Percentiles rank a stretch among this genome's conserved stretches.
Conservation (phyloP, 169 alveolate species). For the Cryptosporidium ryanae region DNA sequence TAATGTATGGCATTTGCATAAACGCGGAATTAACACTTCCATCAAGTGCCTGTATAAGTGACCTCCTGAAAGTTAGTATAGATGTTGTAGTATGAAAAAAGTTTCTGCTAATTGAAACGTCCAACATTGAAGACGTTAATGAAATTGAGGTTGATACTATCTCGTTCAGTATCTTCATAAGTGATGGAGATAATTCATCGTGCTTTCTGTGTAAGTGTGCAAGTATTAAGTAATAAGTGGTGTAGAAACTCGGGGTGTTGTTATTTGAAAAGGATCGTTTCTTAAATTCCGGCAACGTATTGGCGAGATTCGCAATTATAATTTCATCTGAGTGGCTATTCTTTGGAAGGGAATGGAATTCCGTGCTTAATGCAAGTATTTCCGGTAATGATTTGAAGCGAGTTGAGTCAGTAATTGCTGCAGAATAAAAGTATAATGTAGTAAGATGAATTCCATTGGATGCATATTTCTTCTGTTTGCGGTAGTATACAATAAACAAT, state of each 20-base stretch:
- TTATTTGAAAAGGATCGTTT: conserved; percentile 35
- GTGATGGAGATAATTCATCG: conserved; percentile 24
- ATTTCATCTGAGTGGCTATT: conserved; percentile 23
- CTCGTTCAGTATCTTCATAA: conserved; percentile 12
- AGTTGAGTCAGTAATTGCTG: conserved; percentile 58
- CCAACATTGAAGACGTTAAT: conserved; percentile 49
- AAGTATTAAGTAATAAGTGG: conserved; percentile 29
- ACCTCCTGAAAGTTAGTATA: conserved; percentile 87
- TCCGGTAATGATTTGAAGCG: conserved; percentile 56
- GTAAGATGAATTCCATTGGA: conserved; percentile 54
- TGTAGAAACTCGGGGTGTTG: conserved; percentile 25
- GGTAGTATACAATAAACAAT: conserved; percentile 87
- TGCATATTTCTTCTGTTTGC: conserved; percentile 84
- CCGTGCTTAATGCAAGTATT: conserved; percentile 41
- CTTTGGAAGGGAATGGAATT: conserved; percentile 31
- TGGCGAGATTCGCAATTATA: conserved; percentile 31
- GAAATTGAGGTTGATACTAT: conserved; percentile 19
- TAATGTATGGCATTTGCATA: conserved; percentile 91
- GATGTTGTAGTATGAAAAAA: conserved; percentile 60
- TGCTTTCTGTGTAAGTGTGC: conserved; percentile 62
- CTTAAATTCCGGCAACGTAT: conserved; percentile 44
- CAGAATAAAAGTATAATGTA: conserved; percentile 54
- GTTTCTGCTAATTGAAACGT: conserved; percentile 57
- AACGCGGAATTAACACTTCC: conserved; percentile 82
- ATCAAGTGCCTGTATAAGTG: conserved; percentile 88